Base-by-base conservation (phyloP, 345 rosid species). In the Citrus australasica region DNA sequence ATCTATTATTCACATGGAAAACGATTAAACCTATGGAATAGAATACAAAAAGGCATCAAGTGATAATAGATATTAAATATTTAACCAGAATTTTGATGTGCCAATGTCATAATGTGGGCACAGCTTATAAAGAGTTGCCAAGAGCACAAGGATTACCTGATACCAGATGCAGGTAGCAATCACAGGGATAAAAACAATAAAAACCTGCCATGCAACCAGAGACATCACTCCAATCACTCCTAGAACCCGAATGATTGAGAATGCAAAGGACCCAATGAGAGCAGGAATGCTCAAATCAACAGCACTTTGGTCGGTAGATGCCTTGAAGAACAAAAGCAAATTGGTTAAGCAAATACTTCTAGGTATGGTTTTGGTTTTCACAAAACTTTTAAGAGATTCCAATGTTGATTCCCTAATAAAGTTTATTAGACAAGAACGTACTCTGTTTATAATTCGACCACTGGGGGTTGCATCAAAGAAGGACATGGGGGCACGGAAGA, bases 401-500 rank as follows among this genome's bases (percentile, higher is more conserved):
- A 33, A 2, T 17, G 9, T 14, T 17, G 69, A 58, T 19, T 17
- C 21, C 60, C 38, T 24, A 68, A 11, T 30, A 19, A 10, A 62
- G 61, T 38, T 48, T 27, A 67, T 59, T 16, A 61, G 71, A 62
- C 62, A 67, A 8, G 5, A 76, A 25, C 28, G 85, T 67, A 85
- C 92, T 82, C 90, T 81, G 71, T 89, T 83, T 19, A 92, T 82
- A 33, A 92, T 91, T 73, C 90, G 55, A 30, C 97, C 93, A 53
- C 88, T 85, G 14, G 93, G 94, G 7, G 94, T 92, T 24, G 93
- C 79, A 84, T 92, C 93, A 73, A 91, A 92, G 84, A 91, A 92
- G 1, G 92, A 87, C 90, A 92, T 89, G 63, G 97, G 91, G 30
- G 97, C 94, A 17, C 89, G 92, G 58, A 92, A 91, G 79, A 92